Conservation (phyloP, 176 grass and related monocot genomes). For the Hordeum marinum region DNA sequence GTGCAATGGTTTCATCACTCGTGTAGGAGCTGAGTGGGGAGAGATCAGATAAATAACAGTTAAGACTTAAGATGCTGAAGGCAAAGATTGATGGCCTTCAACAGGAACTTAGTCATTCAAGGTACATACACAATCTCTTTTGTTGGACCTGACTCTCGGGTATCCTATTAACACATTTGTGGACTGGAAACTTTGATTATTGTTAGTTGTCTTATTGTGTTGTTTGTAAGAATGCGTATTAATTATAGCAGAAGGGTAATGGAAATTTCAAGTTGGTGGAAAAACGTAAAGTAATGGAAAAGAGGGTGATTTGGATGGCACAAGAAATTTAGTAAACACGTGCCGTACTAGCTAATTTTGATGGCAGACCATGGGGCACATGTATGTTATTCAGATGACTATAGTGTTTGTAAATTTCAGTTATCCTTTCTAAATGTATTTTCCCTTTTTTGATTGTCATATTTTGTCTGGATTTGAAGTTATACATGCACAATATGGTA, state of each 20-base stretch:
- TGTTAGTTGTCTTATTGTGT: neutral
- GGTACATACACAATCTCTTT: constrained; percentile 22
- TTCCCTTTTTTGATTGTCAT: no score
- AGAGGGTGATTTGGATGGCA: no score
- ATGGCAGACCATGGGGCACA: no score
- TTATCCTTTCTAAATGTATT: no score
- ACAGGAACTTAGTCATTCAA: constrained; percentile 40
- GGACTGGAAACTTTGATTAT: neutral
- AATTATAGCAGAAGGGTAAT: constrained; percentile 32
- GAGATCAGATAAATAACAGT: constrained; percentile 34
- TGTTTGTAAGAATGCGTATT: constrained; percentile 27
- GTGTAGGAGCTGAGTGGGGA: constrained; percentile 38
- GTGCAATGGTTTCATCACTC: neutral
- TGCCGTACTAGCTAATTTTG: no score
- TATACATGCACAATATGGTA: no score
- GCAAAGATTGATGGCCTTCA: constrained; percentile 37
- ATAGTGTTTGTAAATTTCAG: no score
- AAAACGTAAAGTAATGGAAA: no score
- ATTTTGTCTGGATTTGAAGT: no score
- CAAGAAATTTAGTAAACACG: no score
- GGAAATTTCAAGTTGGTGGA: constrained; percentile 50
- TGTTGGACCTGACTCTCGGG: neutral
- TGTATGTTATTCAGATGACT: no score
- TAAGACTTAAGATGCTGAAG: constrained; percentile 26
- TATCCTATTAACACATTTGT: neutral